Evolutionary conservation across 2,329 filamentous ascomycete species (phyloP), one percentile per base, ranked within the genome.

Genomic region (Stagonosporopsis tanaceti): DNA sequence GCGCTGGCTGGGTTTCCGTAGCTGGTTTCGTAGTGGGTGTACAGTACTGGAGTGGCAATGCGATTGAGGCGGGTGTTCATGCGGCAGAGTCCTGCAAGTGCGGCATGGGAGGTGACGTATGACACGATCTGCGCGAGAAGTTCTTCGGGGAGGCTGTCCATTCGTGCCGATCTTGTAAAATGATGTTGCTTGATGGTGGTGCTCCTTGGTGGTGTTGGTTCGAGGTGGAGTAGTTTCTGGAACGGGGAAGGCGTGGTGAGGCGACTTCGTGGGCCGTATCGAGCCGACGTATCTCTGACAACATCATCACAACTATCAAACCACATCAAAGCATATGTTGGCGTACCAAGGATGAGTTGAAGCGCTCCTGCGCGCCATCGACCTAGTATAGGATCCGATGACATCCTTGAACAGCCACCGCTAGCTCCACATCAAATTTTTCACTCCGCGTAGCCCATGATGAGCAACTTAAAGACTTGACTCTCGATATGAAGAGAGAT

Each of bases 51-150:
- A 27, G 54, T 53, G 50, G 48, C 50, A 25, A 57, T 53, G 7
- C 54, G 54, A 14, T 53, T 57, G 20, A 57, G 44, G 22, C 48
- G 50, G 3, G 20, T 39, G 7, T 57, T 53, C 48, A 45, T 45
- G 27, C 44, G 54, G 44, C 54, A 57, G 15, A 57, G 50, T 8
- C 48, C 48, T n/a, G 48, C 54, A 6, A 57, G 44, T 25, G 38
- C 48, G 14, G 45, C 28, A 7, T 53, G 48, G 11, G 48, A 45
- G 14, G 48, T 34, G 8, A 57, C 34, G 14, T 53, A 20, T 12
- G 44, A 40, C 6, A 57, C 25, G 7, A 57, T 57, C 6, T 57
- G 54, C 11, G 27, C 34, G 11, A 57, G 48, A 0, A 57, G 34
- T 14, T 57, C 54, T 15, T 57, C 54, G 2, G 54, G 54, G 9